Evolutionary conservation across 768 basidiomycete genomes (phyloP).

Genomic region (Pulveroboletus sp.): DNA sequence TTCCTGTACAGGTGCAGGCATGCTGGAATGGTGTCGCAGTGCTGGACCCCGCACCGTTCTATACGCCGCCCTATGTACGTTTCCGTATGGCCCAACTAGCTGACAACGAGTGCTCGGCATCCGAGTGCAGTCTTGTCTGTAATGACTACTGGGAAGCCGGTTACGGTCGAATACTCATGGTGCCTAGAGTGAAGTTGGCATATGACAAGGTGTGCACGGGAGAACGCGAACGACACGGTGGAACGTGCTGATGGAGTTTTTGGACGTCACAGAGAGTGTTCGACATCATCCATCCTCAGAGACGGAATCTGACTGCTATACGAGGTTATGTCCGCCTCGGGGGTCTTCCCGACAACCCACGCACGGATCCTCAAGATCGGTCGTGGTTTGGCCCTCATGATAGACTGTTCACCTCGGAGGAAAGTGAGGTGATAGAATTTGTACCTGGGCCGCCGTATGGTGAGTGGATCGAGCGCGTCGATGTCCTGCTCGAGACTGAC

Average conservation of each 20-base stretch:
- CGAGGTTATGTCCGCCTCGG: conserved; percentile 91
- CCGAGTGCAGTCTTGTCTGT: conserved; percentile 94
- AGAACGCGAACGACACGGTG: neutral
- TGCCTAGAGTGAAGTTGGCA: conserved; percentile 92
- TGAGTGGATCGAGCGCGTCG: conserved; percentile 27
- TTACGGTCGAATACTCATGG: conserved; percentile 97
- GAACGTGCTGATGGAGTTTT: conserved; percentile 1
- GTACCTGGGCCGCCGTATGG: conserved; percentile 79
- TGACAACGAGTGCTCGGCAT: conserved; percentile 90
- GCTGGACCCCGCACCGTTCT: conserved; percentile 94
- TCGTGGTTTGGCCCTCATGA: conserved; percentile 98
- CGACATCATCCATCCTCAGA: conserved; percentile 87
- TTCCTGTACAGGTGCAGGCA: conserved; percentile 93
- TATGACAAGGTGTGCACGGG: conserved; percentile 70
- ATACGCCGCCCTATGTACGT: conserved; percentile 80
- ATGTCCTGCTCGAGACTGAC: neutral
- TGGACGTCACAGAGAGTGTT: conserved; percentile 69
- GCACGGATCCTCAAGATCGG: conserved; percentile 96
- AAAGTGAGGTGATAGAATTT: conserved; percentile 74
- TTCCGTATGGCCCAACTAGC: conserved; percentile 93
- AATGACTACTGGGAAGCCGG: conserved; percentile 98
- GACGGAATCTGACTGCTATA: conserved; percentile 93
- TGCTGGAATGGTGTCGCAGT: conserved; percentile 99
- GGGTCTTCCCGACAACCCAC: conserved; percentile 93
- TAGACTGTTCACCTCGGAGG: conserved; percentile 85